phyloP scores from a whole-genome alignment of 495 filamentous ascomycete genomes.

The Podospora bellae-mahoneyi region DNA sequence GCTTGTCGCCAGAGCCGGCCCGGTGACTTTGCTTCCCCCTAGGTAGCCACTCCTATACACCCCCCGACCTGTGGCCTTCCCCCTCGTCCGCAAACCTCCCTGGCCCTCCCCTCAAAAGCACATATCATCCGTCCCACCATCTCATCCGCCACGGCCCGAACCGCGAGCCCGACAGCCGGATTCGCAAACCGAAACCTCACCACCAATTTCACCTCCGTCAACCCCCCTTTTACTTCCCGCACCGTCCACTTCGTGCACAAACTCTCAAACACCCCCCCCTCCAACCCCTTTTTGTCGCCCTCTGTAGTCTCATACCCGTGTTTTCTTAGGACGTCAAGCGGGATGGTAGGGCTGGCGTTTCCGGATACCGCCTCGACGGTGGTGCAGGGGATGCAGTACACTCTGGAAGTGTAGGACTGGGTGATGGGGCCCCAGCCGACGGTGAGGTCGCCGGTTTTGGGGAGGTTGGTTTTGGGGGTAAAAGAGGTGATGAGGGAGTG shows the following conservation, averaged over 20 bases:
- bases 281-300: constrained; percentile 10
- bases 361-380: constrained; percentile 81
- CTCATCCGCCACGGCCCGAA: constrained; percentile 73
- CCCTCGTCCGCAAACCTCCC: constrained; percentile 46
- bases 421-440: constrained; percentile 80
- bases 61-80: too few relatives aligned
- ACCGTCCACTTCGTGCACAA: constrained; percentile 76
- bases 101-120: constrained; percentile 83
- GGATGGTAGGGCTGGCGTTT: constrained; percentile 44
- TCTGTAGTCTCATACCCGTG: constrained; percentile 29
- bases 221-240: constrained; percentile 28
- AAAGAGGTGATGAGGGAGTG: constrained; percentile 15
- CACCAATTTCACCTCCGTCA: constrained; percentile 66
- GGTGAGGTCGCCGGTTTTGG: constrained; percentile 70
- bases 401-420: constrained; percentile 71
- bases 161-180: constrained; percentile 75
- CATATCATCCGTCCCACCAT: constrained; percentile 85
- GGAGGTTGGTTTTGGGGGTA: constrained; percentile 41
- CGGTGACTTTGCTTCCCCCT: too few relatives aligned
- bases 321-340: constrained; percentile 34
- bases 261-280: constrained; percentile 65
- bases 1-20: too few relatives aligned
- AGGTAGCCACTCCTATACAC: background rate
- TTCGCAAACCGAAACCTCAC: constrained; percentile 82
- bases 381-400: constrained; percentile 63